Conservation (phyloP, 176 grass and related monocot species). For the Cenchrus americanus region DNA sequence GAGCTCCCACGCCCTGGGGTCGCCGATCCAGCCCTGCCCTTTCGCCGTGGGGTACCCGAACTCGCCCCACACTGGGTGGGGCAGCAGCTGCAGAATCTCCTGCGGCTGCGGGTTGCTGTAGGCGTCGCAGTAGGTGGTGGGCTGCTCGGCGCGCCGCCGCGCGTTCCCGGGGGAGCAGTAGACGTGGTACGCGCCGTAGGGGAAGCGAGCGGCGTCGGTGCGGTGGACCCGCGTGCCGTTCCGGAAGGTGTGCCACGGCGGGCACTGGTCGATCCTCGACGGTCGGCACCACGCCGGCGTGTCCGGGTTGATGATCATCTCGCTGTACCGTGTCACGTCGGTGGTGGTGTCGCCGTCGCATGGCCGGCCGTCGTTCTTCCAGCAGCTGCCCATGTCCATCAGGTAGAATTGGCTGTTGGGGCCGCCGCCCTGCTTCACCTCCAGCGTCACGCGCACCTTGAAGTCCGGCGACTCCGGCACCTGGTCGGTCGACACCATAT, state of each 20-base stretch:
- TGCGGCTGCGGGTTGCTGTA: conserved; percentile 98
- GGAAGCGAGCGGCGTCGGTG: conserved; percentile 52
- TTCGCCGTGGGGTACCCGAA: conserved; percentile 75
- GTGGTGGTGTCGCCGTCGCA: conserved; percentile 76
- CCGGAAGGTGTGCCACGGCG: conserved; percentile 87
- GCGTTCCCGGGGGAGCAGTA: conserved; percentile 96
- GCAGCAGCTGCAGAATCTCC: conserved; percentile 88
- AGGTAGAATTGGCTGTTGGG: conserved; percentile 88
- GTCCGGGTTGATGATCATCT: conserved; percentile 95
- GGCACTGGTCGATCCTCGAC: conserved; percentile 55
- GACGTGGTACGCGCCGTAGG: conserved; percentile 80
- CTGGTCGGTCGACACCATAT: conserved; percentile 9
- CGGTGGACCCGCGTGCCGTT: conserved; percentile 81
- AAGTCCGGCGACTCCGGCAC: conserved; percentile 83
- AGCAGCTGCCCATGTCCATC: conserved; percentile 95
- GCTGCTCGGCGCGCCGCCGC: conserved; percentile 56
- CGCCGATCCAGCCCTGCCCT: conserved; percentile 82
- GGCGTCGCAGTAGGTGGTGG: conserved; percentile 81
- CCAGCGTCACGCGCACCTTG: conserved; percentile 70
- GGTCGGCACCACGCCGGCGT: conserved; percentile 67
- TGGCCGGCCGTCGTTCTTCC: conserved; percentile 79
- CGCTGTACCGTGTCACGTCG: conserved; percentile 90
- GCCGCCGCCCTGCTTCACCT: conserved; percentile 75
- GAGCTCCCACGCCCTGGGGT: conserved; percentile 78
- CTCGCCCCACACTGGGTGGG: conserved; percentile 80